Evolutionary conservation across 352 stramenopile genomes (phyloP), one percentile per base, ranked within the genome.

Genomic region (Phytophthora agathidicida): DNA sequence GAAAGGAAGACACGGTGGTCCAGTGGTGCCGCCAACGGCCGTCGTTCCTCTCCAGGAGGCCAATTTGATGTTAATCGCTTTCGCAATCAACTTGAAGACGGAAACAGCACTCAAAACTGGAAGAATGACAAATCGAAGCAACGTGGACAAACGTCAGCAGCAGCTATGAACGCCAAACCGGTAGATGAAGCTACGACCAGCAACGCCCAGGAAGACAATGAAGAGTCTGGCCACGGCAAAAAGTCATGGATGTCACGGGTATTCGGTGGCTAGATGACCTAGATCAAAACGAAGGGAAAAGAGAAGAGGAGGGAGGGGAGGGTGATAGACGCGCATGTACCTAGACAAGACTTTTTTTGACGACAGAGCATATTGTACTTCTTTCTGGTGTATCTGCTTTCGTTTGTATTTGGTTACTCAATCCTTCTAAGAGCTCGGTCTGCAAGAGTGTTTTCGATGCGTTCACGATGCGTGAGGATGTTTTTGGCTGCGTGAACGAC

Each of bases 361-460:
- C 11, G 5, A 51, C 38, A n/a, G n/a, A n/a, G n/a, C n/a, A n/a
- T n/a, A n/a, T n/a, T n/a, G n/a, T n/a, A n/a, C n/a, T n/a, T n/a
- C n/a, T n/a, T n/a, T n/a, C n/a, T n/a, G n/a, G n/a, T n/a, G n/a
- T n/a, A n/a, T n/a, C n/a, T n/a, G n/a, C n/a, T n/a, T n/a, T n/a
- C n/a, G n/a, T n/a, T n/a, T n/a, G n/a, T n/a, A n/a, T n/a, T n/a
- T n/a, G n/a, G n/a, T n/a, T 11, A 7, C 20, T 59, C 8, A n/a
- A 49, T 50, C 14, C 6, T 30, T 41, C 48, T 43, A n/a, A 71
- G 24, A 7, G 66, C 43, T 41, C 36, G 42, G 31, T 68, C 60
- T 0, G 56, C 44, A 4, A 83, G 60, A 7, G 61, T 52, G 24
- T 83, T 83, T 52, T 80, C 74, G 10, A 83, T 81, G 47, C 65